Base-by-base conservation (phyloP, 2,329 filamentous ascomycete genomes). In the Lasiodiplodia citricola region DNA sequence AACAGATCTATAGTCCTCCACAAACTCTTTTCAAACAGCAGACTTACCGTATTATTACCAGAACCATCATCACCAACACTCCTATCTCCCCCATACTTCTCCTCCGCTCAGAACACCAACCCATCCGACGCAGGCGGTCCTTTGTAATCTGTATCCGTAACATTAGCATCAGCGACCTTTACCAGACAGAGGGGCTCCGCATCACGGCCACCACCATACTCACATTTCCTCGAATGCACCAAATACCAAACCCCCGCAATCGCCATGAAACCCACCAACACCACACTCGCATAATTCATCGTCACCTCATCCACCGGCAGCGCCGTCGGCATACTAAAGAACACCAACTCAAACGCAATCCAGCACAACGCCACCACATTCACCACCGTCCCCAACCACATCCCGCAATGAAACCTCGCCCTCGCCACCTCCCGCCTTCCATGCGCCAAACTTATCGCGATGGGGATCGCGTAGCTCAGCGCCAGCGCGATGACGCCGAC, bases 401-500 rank as follows among this genome's bases (percentile, higher is more conserved):
- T 73, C 0, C 83, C 83, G 74, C 83, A 82, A 28, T 79, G 85
- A 83, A 84, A 87, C 11, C 75, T 76, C 1, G 85, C 85, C n/a
- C 73, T 76, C 14, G 80, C 79, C 1, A 87, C 85, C 69, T 85
- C 85, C 10, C 71, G 74, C 1, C 85, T 58, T 0, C 58, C 44
- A 7, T 44, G 77, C 50, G 82, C 75, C 23, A 88, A 73, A 55
- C 83, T 87, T 70, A 87, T 81, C 10, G 78, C 74, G 54, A 89
- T 87, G 1, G 87, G 87, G 23, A 88, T 86, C 0, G 83, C 84
- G 70, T 89, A 89, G 0, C 83, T 84, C 5, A 86, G 80, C 0
- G 87, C 85, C 31, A 89, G 78, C 0, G 83, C 85, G 66, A 88
- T 86, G 21, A 88, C 86, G 3, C 86, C 86, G 2, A 88, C 86